phyloP scores from a whole-genome alignment of 768 basidiomycete species.

The Trametes elegans region DNA sequence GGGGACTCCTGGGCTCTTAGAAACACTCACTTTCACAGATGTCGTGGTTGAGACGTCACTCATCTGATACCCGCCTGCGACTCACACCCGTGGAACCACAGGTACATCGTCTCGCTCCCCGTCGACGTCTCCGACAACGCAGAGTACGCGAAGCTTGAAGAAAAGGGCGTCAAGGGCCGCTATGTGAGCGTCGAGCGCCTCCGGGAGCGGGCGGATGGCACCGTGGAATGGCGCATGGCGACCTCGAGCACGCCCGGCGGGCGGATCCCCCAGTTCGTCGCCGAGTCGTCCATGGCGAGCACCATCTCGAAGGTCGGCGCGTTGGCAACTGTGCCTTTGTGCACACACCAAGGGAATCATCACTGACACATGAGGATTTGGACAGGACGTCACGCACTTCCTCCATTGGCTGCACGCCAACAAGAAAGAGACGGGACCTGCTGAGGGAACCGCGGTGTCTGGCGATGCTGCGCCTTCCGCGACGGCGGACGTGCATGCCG shows the following conservation, averaged over 20 bases:
- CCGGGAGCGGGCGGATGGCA: conserved; percentile 58
- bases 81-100: conserved; percentile 2
- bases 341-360: too few relatives aligned
- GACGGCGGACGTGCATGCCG: not conserved
- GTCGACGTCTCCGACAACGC: conserved; percentile 60
- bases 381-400: conserved; percentile 72
- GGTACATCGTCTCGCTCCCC: conserved; percentile 57
- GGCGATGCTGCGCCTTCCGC: not conserved
- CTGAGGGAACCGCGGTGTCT: not conserved
- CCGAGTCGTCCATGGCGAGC: conserved; percentile 57
- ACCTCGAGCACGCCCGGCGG: conserved; percentile 74
- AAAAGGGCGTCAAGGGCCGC: conserved; percentile 61
- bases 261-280: conserved; percentile 61
- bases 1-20: too few relatives aligned
- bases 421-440: conserved; percentile 15
- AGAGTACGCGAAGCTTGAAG: conserved; percentile 59
- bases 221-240: conserved; percentile 78
- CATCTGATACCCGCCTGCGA: not conserved
- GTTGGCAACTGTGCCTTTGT: too few relatives aligned
- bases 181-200: conserved; percentile 72
- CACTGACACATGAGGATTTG: too few relatives aligned
- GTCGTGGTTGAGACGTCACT: too few relatives aligned
- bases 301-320: conserved; percentile 68
- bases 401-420: conserved; percentile 57
- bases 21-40: too few relatives aligned